Evolutionary conservation across 2,329 filamentous ascomycete genomes (phyloP).

Genomic region (Fusarium secorum): DNA sequence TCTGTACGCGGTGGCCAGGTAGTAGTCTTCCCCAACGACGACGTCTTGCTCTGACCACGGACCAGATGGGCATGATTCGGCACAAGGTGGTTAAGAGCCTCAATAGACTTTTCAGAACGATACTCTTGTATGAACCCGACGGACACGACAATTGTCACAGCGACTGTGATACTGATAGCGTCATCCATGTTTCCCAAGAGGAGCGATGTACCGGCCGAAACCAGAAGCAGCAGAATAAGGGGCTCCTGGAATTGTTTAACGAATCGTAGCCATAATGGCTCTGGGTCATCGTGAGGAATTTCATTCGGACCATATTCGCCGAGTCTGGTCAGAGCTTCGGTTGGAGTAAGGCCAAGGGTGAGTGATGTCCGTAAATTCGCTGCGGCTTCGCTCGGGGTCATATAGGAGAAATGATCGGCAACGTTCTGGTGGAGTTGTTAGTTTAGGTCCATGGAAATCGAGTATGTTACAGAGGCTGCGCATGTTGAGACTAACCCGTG

Average conservation of each 20-base stretch:
- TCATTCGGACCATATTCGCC: constrained; percentile 89
- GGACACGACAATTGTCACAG: constrained; percentile 94
- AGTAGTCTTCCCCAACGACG: constrained; percentile 47
- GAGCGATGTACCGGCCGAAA: constrained; percentile 86
- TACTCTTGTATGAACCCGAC: constrained; percentile 99
- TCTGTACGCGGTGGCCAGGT: constrained; percentile 59
- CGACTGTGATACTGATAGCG: constrained; percentile 92
- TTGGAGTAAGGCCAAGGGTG: constrained; percentile 78
- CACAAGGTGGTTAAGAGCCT: constrained; percentile 91
- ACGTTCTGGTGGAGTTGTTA: constrained; percentile 52
- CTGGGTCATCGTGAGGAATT: constrained; percentile 90
- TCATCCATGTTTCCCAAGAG: constrained; percentile 94
- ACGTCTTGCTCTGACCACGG: constrained; percentile 59
- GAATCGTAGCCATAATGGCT: constrained; percentile 94
- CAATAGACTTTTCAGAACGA: constrained; percentile 94
- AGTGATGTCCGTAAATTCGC: constrained; percentile 83
- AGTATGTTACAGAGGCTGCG: neutral
- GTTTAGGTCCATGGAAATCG: neutral
- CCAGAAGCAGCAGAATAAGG: constrained; percentile 88
- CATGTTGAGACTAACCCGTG: constrained; percentile 54
- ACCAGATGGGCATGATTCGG: constrained; percentile 97
- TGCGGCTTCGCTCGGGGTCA: constrained; percentile 82
- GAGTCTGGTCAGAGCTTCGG: constrained; percentile 81
- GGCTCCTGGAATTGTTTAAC: constrained; percentile 97
- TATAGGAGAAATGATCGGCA: constrained; percentile 68